Percentiles rank a stretch among this genome's conserved stretches.
These are phyloP conservation scores for Clarireedia homoeocarpa DNA, from an alignment of 2,329 filamentous ascomycete species.

Conservation along the genomic window DNA sequence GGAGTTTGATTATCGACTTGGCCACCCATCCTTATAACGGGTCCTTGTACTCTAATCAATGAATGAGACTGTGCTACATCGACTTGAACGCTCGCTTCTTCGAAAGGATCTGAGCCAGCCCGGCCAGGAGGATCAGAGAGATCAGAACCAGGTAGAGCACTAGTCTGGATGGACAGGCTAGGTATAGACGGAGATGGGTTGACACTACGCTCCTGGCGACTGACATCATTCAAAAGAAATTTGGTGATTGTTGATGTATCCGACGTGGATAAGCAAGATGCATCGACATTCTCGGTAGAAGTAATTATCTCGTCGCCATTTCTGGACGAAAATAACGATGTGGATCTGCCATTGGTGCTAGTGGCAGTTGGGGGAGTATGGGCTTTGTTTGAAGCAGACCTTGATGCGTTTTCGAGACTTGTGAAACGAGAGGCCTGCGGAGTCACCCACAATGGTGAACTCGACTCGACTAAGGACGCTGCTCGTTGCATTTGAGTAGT, in stretches of 20 bases:
- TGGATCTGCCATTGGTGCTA: too few species aligned
- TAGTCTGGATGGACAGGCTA: background rate
- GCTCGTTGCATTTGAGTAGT: background rate
- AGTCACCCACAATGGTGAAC: too few species aligned
- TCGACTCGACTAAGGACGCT: too few species aligned
- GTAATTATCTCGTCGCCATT: too few species aligned
- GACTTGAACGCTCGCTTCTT: background rate
- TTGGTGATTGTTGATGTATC: too few species aligned
- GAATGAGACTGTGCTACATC: background rate
- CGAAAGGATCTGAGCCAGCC: background rate
- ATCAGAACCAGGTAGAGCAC: background rate
- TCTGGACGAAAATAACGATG: too few species aligned
- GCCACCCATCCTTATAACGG: background rate
- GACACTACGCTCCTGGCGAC: background rate
- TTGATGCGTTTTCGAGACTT: too few species aligned
- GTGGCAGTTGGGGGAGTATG: too few species aligned
- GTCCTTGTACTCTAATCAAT: background rate
- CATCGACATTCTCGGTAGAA: background rate
- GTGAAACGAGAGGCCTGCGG: too few species aligned
- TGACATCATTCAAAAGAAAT: background rate
- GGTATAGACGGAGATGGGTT: background rate
- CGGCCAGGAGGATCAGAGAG: background rate
- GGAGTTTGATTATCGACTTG: background rate
- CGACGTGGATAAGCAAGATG: background rate
- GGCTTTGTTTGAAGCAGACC: too few species aligned